These are phyloP conservation scores for Solanum tarijense DNA, from an alignment of 257 asterid species.

Conservation along the genomic window DNA sequence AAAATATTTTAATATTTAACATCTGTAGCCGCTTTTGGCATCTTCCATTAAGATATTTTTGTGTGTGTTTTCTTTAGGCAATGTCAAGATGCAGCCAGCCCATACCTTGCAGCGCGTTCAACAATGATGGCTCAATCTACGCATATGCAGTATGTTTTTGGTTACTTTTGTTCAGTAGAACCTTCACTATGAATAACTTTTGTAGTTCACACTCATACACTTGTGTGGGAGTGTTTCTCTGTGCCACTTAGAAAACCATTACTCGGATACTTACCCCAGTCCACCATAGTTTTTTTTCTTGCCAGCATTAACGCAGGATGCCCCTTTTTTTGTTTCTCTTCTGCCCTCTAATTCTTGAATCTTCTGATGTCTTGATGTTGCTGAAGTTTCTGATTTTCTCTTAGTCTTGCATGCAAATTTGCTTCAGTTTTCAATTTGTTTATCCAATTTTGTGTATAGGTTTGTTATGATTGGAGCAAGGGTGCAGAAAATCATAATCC, in stretches of 20 bases:
- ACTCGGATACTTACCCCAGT: not conserved
- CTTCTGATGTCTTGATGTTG: not conserved
- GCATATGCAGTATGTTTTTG: conserved; percentile 64
- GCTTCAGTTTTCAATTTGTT: not conserved
- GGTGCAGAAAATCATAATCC: conserved; percentile 99
- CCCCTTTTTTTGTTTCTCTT: not conserved
- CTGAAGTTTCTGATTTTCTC: not conserved
- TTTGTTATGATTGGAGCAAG: conserved; percentile 97
- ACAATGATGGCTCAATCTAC: conserved; percentile 77
- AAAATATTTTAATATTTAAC: not conserved
- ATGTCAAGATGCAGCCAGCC: conserved; percentile 83
- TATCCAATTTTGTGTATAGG: conserved; percentile 22
- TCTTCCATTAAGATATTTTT: not conserved
- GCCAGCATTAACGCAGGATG: not conserved
- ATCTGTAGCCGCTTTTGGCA: not conserved
- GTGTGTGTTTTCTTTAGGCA: conserved; percentile 39
- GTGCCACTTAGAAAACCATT: not conserved
- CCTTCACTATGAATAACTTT: not conserved
- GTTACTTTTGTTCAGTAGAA: not conserved
- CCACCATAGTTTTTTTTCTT: not conserved
- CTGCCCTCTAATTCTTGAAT: not conserved
- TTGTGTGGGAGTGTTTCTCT: not conserved
- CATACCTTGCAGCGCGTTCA: conserved; percentile 73
- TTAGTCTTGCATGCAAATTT: not conserved
- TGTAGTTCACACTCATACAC: not conserved